phyloP scores from a whole-genome alignment of 805 yeast genomes.

The Jamesozyma spencerorum region DNA sequence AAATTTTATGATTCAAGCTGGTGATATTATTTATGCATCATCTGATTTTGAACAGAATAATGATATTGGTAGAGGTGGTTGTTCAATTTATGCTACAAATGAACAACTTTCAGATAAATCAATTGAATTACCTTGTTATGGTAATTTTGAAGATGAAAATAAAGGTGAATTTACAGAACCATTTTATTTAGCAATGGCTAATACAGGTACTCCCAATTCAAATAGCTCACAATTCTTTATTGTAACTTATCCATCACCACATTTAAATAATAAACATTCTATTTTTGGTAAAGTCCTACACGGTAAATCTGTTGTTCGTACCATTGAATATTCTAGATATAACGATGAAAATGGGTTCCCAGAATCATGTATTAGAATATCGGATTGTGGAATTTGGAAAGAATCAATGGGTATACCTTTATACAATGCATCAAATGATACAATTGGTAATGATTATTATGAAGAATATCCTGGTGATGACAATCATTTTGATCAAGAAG shows the following conservation, averaged over 20 bases:
- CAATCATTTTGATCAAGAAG: slow-evolving; percentile 45
- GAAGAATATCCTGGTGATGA: slow-evolving; percentile 80
- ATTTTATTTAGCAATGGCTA: slow-evolving; percentile 57
- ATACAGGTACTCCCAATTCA: slow-evolving; percentile 38
- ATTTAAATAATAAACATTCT: slow-evolving; percentile 65
- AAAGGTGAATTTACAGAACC: slow-evolving; percentile 33
- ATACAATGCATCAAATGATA: slow-evolving; percentile 50
- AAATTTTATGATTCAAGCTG: slow-evolving; percentile 65
- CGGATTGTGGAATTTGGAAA: slow-evolving; percentile 56
- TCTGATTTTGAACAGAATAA: slow-evolving; percentile 16
- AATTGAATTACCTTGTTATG: slow-evolving; percentile 22
- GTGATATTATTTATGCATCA: slow-evolving; percentile 43
- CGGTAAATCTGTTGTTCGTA: slow-evolving; percentile 64
- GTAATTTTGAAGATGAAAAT: slow-evolving; percentile 52
- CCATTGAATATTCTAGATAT: slow-evolving; percentile 42
- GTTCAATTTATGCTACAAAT: slow-evolving; percentile 33
- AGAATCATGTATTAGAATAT: slow-evolving; percentile 37
- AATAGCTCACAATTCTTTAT: slow-evolving; percentile 67
- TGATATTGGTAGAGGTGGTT: slow-evolving; percentile 37
- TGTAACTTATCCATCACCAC: slow-evolving; percentile 60
- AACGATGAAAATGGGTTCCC: slow-evolving; percentile 39
- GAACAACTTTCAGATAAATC: slow-evolving; percentile 16
- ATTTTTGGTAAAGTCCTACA: slow-evolving; percentile 63
- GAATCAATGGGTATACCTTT: slow-evolving; percentile 46
- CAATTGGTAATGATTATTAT: slow-evolving; percentile 57